Evolutionary conservation across 805 yeast genomes (phyloP).

Genomic region (Wickerhamia fluorescens): DNA sequence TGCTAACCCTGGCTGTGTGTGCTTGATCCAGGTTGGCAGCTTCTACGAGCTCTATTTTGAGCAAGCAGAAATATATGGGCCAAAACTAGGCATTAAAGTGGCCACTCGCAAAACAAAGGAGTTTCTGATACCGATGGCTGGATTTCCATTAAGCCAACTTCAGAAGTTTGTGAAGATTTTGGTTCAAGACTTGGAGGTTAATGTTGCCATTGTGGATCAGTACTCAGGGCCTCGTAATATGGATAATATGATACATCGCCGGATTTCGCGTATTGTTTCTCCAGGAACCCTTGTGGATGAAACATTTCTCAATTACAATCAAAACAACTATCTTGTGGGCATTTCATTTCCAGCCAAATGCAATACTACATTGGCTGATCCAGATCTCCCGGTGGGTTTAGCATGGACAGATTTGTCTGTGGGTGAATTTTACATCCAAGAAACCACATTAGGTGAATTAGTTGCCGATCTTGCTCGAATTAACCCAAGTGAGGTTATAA

Average conservation of each 20-base stretch:
- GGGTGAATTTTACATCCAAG: constrained; percentile 70
- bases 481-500: constrained; percentile 70
- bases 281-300: constrained; percentile 94
- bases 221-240: constrained; percentile 12
- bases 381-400: constrained; percentile 51
- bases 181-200: constrained; percentile 60
- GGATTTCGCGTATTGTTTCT: constrained; percentile 72
- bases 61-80: constrained; percentile 72
- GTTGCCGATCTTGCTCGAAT: constrained; percentile 71
- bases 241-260: constrained; percentile 47
- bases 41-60: constrained; percentile 86
- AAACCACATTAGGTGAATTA: constrained; percentile 51
- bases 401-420: constrained; percentile 88
- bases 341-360: constrained; percentile 52
- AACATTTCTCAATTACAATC: constrained; percentile 63
- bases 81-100: constrained; percentile 62
- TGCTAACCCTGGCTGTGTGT: constrained; percentile 31
- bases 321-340: constrained; percentile 64
- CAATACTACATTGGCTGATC: constrained; percentile 30
- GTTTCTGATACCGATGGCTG: constrained; percentile 67
- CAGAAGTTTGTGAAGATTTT: constrained; percentile 67
- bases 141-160: constrained; percentile 72
- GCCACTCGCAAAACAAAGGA: constrained; percentile 47
- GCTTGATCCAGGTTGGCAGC: constrained; percentile 72
- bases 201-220: constrained; percentile 84